Evolutionary conservation across 306 rosid genomes (phyloP).

Genomic region (Sechiopsis laciniata): DNA sequence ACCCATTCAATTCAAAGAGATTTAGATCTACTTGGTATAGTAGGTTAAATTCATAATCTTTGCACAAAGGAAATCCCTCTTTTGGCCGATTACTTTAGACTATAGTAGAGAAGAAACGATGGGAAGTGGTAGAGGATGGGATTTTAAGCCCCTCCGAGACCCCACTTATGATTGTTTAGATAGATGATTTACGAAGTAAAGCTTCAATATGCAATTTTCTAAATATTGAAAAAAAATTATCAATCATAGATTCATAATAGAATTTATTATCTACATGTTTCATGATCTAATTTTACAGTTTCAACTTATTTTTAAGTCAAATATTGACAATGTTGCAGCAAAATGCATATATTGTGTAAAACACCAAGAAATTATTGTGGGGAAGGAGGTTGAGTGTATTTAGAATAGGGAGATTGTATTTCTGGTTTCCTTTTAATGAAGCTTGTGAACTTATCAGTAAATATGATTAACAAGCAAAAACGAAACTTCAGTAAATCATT

Average conservation of each 20-base stretch:
- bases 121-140: background rate
- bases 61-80: background rate
- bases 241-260: no score
- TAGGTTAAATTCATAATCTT: background rate
- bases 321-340: background rate
- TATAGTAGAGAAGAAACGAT: background rate
- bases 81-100: background rate
- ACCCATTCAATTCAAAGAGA: background rate
- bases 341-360: background rate
- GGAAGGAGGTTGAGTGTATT: background rate
- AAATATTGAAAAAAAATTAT: background rate
- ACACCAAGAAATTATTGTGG: background rate
- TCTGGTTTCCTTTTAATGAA: background rate
- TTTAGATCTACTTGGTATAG: background rate
- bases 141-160: background rate
- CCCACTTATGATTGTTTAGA: slow-evolving; percentile 12
- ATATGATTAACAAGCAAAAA: background rate
- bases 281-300: background rate
- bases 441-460: background rate
- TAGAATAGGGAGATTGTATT: background rate
- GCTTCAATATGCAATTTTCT: background rate
- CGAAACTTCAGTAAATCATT: background rate
- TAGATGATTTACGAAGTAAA: background rate
- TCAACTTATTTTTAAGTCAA: background rate
- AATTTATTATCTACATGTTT: background rate